Evolutionary conservation across 306 rosid genomes (phyloP).

Genomic region (Inga oerstediana): DNA sequence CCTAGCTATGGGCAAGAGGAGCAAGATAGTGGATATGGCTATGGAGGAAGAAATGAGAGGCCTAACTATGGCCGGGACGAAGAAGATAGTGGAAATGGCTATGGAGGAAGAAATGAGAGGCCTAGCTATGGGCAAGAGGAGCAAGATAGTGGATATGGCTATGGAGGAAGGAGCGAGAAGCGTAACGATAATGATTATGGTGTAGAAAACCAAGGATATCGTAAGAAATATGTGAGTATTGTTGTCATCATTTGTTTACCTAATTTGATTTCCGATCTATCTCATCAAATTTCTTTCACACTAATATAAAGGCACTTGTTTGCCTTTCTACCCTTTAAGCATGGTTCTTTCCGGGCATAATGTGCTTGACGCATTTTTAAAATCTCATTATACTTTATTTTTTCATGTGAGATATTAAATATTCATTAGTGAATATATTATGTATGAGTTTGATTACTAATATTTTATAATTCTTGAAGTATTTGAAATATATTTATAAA

Average conservation of each 20-base stretch:
- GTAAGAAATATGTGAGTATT: conserved; percentile 5
- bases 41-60: background rate
- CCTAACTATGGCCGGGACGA: background rate
- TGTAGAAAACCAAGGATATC: background rate
- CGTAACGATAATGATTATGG: background rate
- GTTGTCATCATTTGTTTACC: background rate
- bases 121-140: background rate
- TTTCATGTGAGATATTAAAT: too few species aligned
- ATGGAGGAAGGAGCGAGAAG: background rate
- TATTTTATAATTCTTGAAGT: too few species aligned
- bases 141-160: background rate
- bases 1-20: background rate
- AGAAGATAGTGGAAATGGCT: background rate
- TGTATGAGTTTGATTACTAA: too few species aligned
- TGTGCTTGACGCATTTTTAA: background rate
- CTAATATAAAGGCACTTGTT: background rate
- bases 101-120: background rate
- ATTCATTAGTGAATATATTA: background rate
- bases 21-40: background rate
- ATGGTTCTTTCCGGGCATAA: background rate
- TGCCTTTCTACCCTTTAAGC: background rate
- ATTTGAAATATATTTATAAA: background rate
- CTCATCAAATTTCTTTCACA: background rate
- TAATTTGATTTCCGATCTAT: background rate
- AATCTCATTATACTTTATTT: background rate